Evolutionary conservation across 106 monocot genomes (phyloP).

Genomic region (Allium cepa): DNA sequence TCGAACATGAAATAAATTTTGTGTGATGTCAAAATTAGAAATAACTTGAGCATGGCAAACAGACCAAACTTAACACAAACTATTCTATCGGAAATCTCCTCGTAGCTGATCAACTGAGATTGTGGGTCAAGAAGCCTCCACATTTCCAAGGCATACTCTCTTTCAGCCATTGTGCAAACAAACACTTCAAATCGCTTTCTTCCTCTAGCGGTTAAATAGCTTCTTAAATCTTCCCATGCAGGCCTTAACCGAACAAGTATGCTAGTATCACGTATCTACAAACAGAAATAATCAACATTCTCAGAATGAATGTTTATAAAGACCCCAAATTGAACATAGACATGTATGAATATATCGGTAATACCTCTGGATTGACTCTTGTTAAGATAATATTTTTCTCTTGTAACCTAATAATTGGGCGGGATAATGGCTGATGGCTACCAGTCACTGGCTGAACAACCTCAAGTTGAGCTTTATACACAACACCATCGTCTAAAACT

Average conservation of each 20-base stretch:
- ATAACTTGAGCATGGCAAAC: not conserved
- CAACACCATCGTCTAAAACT: conserved; percentile 77
- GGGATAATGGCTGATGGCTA: conserved; percentile 59
- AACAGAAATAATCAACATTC: not conserved
- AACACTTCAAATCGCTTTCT: conserved; percentile 98
- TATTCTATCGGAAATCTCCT: conserved; percentile 71
- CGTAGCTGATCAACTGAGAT: conserved; percentile 65
- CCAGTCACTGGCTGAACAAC: conserved; percentile 71
- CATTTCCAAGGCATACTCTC: conserved; percentile 99
- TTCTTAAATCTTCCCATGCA: conserved; percentile 92
- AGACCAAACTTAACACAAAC: conserved; percentile 97
- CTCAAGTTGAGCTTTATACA: conserved; percentile 75
- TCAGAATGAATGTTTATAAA: not conserved
- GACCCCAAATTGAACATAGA: not conserved
- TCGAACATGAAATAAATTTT: not conserved
- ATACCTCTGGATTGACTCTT: conserved; percentile 88
- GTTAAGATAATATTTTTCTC: conserved; percentile 86
- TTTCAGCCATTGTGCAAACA: conserved; percentile 99
- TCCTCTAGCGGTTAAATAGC: conserved; percentile 92
- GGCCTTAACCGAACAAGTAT: conserved; percentile 93
- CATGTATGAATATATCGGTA: not conserved
- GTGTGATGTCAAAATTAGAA: not conserved
- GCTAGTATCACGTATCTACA: conserved; percentile 96
- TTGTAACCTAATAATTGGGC: conserved; percentile 84
- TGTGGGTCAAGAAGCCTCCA: conserved; percentile 99